A percentile compares a stretch with the other conserved stretches of the same genome.
These are phyloP conservation scores for Roridomyces roridus DNA, from an alignment of 768 basidiomycete species.

Conservation along the genomic window DNA sequence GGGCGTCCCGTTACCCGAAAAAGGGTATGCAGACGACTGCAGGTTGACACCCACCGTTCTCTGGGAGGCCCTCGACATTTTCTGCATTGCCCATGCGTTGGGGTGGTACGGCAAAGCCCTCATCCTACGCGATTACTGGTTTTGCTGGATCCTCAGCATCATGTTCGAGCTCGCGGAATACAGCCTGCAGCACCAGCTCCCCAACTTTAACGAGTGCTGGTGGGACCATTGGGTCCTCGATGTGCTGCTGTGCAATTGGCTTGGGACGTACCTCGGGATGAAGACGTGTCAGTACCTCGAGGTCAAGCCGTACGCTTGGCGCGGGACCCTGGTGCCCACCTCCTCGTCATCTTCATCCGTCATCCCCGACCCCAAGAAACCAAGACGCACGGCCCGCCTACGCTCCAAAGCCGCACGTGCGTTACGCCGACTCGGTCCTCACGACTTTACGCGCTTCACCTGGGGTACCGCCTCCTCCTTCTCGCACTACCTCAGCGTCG, in stretches of 20 bases:
- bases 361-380: too few relatives aligned
- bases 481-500: conserved; percentile 76
- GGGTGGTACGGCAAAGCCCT: conserved; percentile 94
- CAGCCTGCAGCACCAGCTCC: conserved; percentile 84
- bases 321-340: conserved; percentile 28
- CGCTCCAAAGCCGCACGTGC: conserved; percentile 82
- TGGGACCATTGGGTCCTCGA: conserved; percentile 95
- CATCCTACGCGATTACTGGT: conserved; percentile 92
- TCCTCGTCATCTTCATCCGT: too few relatives aligned
- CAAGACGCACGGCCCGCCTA: conserved; percentile 73
- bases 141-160: conserved; percentile 90
- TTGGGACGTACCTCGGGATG: conserved; percentile 90
- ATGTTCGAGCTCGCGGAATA: conserved; percentile 92
- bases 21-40: conserved; percentile 87
- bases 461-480: conserved; percentile 85
- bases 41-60: conserved; percentile 62
- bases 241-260: conserved; percentile 87
- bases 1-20: conserved; percentile 79
- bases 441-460: conserved; percentile 87
- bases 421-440: conserved; percentile 84
- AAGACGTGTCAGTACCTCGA: conserved; percentile 87
- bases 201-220: conserved; percentile 93
- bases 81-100: conserved; percentile 83
- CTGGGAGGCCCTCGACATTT: conserved; percentile 87
- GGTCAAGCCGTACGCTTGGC: conserved; percentile 92